A percentile compares a stretch with the other conserved stretches of the same genome.
phyloP scores from a whole-genome alignment of 768 basidiomycete species.

The Coprinellus micaceus region DNA sequence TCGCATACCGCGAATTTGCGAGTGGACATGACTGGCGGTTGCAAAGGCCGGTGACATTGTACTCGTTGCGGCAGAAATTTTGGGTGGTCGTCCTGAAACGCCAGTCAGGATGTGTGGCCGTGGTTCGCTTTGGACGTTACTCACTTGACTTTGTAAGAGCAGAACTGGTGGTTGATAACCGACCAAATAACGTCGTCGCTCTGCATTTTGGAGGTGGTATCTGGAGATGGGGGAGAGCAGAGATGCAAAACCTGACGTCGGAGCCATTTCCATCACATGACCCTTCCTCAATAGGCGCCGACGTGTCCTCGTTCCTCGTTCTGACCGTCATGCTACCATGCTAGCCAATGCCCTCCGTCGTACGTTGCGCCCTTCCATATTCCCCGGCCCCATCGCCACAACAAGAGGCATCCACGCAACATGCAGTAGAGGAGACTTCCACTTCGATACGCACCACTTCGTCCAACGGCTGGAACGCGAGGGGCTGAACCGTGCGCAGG shows the following conservation, averaged over 20 bases:
- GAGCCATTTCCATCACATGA: background rate
- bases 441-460: conserved; percentile 95
- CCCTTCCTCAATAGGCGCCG: too few species aligned
- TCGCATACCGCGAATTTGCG: conserved; percentile 97
- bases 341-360: conserved; percentile 9
- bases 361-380: background rate
- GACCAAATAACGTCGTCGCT: conserved; percentile 99
- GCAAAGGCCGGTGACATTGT: conserved; percentile 96
- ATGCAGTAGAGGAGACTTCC: conserved; percentile 46
- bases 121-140: conserved; percentile 24
- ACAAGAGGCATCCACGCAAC: conserved; percentile 24
- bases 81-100: conserved; percentile 79
- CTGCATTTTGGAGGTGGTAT: conserved; percentile 49
- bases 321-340: conserved; percentile 4
- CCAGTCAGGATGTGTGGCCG: background rate
- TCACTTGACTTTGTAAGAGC: conserved; percentile 99
- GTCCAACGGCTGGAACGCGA: conserved; percentile 87
- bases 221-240: background rate
- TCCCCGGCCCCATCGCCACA: conserved; percentile 3
- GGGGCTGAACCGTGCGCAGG: conserved; percentile 85
- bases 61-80: conserved; percentile 98
- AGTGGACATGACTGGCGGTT: conserved; percentile 93
- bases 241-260: background rate
- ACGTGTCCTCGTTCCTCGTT: background rate
- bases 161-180: conserved; percentile 91